Percentiles rank a stretch among this genome's conserved stretches.
Evolutionary conservation across 768 basidiomycete genomes (phyloP).

Genomic region (Agaricus sinodeliciosus): DNA sequence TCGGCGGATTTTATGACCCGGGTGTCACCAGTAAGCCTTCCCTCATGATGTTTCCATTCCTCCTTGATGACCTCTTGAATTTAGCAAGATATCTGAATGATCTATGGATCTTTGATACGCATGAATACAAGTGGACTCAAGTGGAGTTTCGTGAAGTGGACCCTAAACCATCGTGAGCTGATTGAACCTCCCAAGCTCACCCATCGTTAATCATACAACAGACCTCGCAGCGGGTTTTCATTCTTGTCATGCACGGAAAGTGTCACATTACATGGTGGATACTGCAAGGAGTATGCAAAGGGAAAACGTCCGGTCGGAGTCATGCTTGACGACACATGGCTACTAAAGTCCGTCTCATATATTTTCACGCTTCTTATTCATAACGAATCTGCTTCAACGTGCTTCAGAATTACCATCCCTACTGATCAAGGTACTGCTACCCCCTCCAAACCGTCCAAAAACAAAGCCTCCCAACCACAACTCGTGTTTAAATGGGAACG

Average conservation of each 20-base stretch:
- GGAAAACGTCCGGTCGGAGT: conserved; percentile 80
- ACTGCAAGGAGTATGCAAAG: conserved; percentile 85
- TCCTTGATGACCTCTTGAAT: neutral
- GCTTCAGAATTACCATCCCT: conserved; percentile 18
- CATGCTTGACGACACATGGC: conserved; percentile 90
- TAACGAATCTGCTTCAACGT: neutral
- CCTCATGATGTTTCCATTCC: neutral
- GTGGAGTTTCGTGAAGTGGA: conserved; percentile 70
- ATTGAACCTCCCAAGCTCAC: neutral
- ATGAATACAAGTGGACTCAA: conserved; percentile 82
- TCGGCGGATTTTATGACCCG: conserved; percentile 89
- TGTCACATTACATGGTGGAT: conserved; percentile 79
- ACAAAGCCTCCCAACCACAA: conserved; percentile 23
- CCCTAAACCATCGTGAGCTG: conserved; percentile 60
- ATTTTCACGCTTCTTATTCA: neutral
- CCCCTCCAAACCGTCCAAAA: conserved; percentile 17
- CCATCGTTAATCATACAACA: conserved; percentile 17
- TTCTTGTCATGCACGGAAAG: conserved; percentile 77
- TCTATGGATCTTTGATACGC: conserved; percentile 80
- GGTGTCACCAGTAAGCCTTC: conserved; percentile 62
- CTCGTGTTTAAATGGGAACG: conserved; percentile 80
- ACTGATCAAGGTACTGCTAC: conserved; percentile 12
- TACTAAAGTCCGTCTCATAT: conserved; percentile 50
- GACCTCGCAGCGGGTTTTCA: conserved; percentile 78
- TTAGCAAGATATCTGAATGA: conserved; percentile 81